A percentile compares a stretch with the other conserved stretches of the same genome.
Evolutionary conservation across 2,329 filamentous ascomycete species (phyloP).

Genomic region (Thelonectria discophora): DNA sequence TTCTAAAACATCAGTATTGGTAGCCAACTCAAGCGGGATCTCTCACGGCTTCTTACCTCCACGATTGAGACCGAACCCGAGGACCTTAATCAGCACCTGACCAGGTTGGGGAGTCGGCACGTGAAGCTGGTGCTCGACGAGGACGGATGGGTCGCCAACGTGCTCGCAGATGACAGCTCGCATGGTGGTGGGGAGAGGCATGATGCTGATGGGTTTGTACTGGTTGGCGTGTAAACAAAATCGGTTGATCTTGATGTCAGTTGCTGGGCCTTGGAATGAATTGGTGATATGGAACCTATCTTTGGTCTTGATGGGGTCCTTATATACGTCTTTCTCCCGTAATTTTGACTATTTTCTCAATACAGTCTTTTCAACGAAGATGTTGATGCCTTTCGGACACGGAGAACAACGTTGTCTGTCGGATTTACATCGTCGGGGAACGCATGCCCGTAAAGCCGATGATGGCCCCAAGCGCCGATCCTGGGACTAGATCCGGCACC

Average conservation of each 20-base stretch:
- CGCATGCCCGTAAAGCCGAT: conserved; percentile 8
- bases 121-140: conserved; percentile 1
- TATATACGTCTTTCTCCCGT: not conserved
- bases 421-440: conserved; percentile 8
- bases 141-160: not conserved
- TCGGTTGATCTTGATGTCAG: not conserved
- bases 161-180: not conserved
- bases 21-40: not conserved
- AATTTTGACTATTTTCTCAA: not conserved
- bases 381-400: not conserved
- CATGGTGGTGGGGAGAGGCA: not conserved
- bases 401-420: not conserved
- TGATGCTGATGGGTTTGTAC: not conserved
- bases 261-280: not conserved
- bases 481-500: too few species aligned
- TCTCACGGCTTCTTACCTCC: not conserved
- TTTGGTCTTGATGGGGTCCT: not conserved
- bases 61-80: conserved; percentile 1
- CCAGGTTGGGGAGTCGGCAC: conserved; percentile 2
- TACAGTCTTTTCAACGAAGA: too few species aligned
- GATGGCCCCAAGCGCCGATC: not conserved
- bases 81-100: conserved; percentile 5
- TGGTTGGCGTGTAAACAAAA: not conserved
- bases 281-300: not conserved
- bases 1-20: not conserved